Percentiles rank a stretch among this genome's conserved stretches.
Evolutionary conservation across 2,329 filamentous ascomycete species (phyloP).

Genomic region (Parastagonospora avenae): DNA sequence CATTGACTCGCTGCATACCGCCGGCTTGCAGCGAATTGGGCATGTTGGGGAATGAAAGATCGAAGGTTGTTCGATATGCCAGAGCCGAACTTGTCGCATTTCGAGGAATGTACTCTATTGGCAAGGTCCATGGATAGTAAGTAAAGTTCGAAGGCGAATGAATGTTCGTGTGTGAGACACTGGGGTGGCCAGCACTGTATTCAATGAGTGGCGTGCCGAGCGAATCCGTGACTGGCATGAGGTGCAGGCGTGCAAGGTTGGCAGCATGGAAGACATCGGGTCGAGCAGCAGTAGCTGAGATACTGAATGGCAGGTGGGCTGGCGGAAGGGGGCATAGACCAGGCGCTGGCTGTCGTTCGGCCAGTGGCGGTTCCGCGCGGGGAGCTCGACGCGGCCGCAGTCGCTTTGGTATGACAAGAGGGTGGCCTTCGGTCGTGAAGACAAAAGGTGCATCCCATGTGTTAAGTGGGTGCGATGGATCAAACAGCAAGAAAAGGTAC

Average conservation of each 20-base stretch:
- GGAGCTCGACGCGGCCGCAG: conserved; percentile 30
- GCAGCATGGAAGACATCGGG: conserved; percentile 87
- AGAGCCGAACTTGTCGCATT: conserved; percentile 80
- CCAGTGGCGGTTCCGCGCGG: not conserved
- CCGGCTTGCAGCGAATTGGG: conserved; percentile 55
- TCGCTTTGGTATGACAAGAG: conserved; percentile 74
- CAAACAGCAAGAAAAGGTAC: conserved; percentile 91
- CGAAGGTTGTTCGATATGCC: conserved; percentile 71
- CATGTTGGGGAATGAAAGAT: conserved; percentile 67
- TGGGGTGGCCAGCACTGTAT: conserved; percentile 60
- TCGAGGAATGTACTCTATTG: conserved; percentile 71
- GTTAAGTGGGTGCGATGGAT: conserved; percentile 84
- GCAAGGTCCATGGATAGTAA: conserved; percentile 92
- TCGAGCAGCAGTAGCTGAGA: conserved; percentile 80
- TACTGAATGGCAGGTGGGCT: conserved; percentile 65
- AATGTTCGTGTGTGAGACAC: conserved; percentile 60
- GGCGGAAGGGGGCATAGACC: conserved; percentile 71
- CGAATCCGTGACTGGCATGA: conserved; percentile 66
- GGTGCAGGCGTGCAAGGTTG: conserved; percentile 79
- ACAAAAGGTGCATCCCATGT: conserved; percentile 84
- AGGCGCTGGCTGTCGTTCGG: conserved; percentile 30
- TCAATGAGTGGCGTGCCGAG: conserved; percentile 62
- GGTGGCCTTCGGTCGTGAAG: conserved; percentile 95
- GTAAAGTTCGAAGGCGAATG: conserved; percentile 76
- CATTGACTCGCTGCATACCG: conserved; percentile 61